Percentiles rank a stretch among this genome's conserved stretches.
phyloP scores from a whole-genome alignment of 371 early-diverging fungal genomes.

The Apophysomyces elegans region DNA sequence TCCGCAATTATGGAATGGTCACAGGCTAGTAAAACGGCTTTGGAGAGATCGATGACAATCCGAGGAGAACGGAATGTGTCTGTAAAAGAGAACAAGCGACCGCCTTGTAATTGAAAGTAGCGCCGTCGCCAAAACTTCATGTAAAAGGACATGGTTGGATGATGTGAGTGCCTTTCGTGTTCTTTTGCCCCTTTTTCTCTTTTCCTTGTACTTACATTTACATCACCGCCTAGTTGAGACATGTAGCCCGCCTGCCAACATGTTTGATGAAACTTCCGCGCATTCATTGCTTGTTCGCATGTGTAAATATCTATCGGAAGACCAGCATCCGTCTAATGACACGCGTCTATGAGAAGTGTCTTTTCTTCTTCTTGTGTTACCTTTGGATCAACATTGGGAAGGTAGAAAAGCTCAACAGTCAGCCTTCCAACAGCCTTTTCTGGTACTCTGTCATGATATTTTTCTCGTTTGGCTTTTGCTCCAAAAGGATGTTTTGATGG shows the following conservation, averaged over 20 bases:
- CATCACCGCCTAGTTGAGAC: conserved; percentile 37
- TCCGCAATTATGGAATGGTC: conserved; percentile 20
- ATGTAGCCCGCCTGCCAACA: conserved; percentile 43
- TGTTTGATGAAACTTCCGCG: conserved; percentile 35
- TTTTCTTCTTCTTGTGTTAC: conserved; percentile 5
- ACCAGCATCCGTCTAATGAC: neutral
- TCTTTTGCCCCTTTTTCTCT: neutral
- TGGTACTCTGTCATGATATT: conserved; percentile 6
- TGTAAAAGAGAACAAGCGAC: conserved; percentile 27
- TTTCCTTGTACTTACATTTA: conserved; percentile 23
- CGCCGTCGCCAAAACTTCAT: conserved; percentile 36
- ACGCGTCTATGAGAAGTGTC: neutral
- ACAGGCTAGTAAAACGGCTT: conserved; percentile 23
- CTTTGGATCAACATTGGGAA: conserved; percentile 19
- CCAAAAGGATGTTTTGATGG: conserved; percentile 14
- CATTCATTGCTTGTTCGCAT: conserved; percentile 38
- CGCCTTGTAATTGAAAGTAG: conserved; percentile 26
- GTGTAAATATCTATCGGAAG: conserved; percentile 26
- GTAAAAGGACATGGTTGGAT: neutral
- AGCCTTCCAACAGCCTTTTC: conserved; percentile 51
- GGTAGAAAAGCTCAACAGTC: conserved; percentile 29
- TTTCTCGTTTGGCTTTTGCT: conserved; percentile 14
- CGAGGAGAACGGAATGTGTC: conserved; percentile 23
- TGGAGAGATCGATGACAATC: conserved; percentile 31
- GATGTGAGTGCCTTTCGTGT: too few relatives aligned